A percentile compares a stretch with the other conserved stretches of the same genome.
Conservation (phyloP, 345 rosid species). For the Cochlearia excelsa region DNA sequence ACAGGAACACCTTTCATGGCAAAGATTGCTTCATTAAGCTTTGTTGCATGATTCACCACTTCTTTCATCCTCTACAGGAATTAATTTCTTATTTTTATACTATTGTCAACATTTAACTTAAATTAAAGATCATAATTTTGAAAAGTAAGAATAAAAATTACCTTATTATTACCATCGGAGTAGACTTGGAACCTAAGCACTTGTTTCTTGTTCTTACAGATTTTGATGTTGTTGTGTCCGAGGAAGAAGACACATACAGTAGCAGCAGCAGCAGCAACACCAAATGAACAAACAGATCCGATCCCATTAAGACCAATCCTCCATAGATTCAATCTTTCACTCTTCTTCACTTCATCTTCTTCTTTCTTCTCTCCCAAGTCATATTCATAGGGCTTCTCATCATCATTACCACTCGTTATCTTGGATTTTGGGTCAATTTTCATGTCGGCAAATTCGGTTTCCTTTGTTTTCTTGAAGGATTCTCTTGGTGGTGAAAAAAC, state of each 20-base stretch:
- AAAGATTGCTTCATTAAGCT: conserved; percentile 65
- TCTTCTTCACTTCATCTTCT: conserved; percentile 34
- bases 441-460: conserved; percentile 95
- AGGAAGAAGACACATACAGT: conserved; percentile 63
- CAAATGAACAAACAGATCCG: conserved; percentile 88
- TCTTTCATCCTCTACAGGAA: conserved; percentile 61
- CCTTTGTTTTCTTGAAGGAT: conserved; percentile 80
- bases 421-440: conserved; percentile 59
- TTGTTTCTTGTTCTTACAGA: conserved; percentile 43
- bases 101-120: too few species aligned
- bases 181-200: conserved; percentile 61
- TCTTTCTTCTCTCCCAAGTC: conserved; percentile 19
- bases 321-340: conserved; percentile 58
- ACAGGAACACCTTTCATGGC: conserved; percentile 65
- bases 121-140: too few species aligned
- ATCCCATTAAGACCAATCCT: conserved; percentile 78
- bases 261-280: conserved; percentile 94
- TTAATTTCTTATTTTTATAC: too few species aligned
- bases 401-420: conserved; percentile 23
- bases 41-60: conserved; percentile 61
- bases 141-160: conserved; percentile 7
- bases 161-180: conserved; percentile 67
- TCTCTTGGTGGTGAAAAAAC: conserved; percentile 73
- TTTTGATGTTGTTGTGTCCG: conserved; percentile 52
- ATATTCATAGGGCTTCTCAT: neutral